Base-by-base conservation (phyloP, 805 yeast genomes). In the Candida berthetii region DNA sequence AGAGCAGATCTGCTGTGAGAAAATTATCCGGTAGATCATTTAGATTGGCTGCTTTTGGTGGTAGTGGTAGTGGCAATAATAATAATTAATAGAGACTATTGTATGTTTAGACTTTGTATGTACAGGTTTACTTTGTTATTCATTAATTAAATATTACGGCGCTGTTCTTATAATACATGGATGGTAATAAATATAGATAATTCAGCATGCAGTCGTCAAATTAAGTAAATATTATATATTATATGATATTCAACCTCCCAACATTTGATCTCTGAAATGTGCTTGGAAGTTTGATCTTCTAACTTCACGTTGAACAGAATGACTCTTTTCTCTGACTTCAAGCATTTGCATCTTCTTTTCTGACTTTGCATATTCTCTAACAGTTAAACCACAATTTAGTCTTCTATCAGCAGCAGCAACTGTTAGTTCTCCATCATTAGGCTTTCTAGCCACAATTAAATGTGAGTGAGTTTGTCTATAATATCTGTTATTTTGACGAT, bases 281-380 rank as follows among this genome's bases (percentile, higher is more conserved):
- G 79, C 77, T 72, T 91, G 96, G 71, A 79, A 75, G 64, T 91
- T 93, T 59, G 80, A 68, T 58, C 78, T 78, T 61, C 78, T 85
- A 42, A 78, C 75, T 25, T 86, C 85, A 47, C 80, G 66, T 31
- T 64, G 58, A 40, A 68, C 48, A 19, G 62, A 53, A 46, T 60
- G 61, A 46, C 64, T 62, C 47, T 64, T 65, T 55, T 66, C 66
- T 62, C 63, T 72, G 67, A 66, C 66, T 58, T 66, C 78, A 43
- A 62, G 47, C 45, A 57, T 49, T 46, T 50, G 73, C 48, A 58
- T 66, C 57, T 52, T 55, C 47, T 71, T 81, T 60, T 69, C 74
- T 47, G 74, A 68, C 61, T 69, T 73, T 52, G 64, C 68, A 48
- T 66, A 69, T 48, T 71, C 74, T 42, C 67, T 72, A 80, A 93